phyloP scores from a whole-genome alignment of 768 basidiomycete species.

The Lactifluus rugatus region DNA sequence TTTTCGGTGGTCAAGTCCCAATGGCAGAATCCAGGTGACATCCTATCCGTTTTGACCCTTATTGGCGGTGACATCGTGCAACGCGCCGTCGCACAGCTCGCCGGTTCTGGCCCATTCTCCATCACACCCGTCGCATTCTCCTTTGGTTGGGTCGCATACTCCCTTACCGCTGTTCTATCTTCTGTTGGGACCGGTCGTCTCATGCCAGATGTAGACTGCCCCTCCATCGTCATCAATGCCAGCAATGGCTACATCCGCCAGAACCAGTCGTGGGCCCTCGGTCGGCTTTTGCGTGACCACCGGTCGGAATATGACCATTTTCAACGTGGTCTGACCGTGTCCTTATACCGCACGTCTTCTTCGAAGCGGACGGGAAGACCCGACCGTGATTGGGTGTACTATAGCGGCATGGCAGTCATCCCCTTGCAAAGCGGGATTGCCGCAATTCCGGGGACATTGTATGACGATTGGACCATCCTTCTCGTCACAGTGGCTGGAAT shows the following conservation, averaged over 20 bases:
- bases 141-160: constrained; percentile 29
- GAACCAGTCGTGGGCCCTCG: constrained; percentile 25
- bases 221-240: constrained; percentile 21
- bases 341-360: constrained; percentile 19
- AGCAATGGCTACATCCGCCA: constrained; percentile 23
- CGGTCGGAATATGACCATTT: constrained; percentile 2
- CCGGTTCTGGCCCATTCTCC: constrained; percentile 13
- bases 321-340: constrained; percentile 19
- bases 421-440: constrained; percentile 26
- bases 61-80: constrained; percentile 29
- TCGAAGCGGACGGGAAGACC: constrained; percentile 19
- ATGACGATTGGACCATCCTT: constrained; percentile 25
- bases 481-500: constrained; percentile 25
- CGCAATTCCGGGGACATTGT: constrained; percentile 22
- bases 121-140: constrained; percentile 27
- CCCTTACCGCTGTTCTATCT: constrained; percentile 23
- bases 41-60: constrained; percentile 24
- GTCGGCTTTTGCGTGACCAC: constrained; percentile 26
- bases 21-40: constrained; percentile 25
- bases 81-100: constrained; percentile 26
- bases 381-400: constrained; percentile 25
- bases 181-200: constrained; percentile 24
- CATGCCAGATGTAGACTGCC: constrained; percentile 24
- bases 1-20: constrained; percentile 5
- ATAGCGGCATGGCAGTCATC: constrained; percentile 22